phyloP scores from a whole-genome alignment of 2,329 filamentous ascomycete species.

The Aspergillus viridinutans region DNA sequence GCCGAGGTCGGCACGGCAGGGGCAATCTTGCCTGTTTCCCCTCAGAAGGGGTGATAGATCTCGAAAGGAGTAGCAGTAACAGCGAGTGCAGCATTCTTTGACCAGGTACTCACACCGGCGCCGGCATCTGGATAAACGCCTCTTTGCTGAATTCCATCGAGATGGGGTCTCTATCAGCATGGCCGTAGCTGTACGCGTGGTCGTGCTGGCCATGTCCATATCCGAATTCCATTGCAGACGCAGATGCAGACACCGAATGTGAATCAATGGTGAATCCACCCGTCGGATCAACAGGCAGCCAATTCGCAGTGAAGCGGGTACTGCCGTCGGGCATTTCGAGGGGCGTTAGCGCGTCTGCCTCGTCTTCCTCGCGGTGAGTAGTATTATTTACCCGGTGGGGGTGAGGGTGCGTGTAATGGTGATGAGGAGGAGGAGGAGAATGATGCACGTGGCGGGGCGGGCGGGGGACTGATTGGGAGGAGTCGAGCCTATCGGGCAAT shows the following conservation, averaged over 20 bases:
- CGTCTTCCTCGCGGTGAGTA: not conserved
- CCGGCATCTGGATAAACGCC: slow-evolving; percentile 12
- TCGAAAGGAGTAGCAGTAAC: too few relatives aligned
- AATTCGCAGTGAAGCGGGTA: slow-evolving; percentile 28
- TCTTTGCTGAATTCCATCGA: slow-evolving; percentile 1
- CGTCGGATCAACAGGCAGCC: slow-evolving; percentile 28
- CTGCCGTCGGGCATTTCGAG: slow-evolving; percentile 33
- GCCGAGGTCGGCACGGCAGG: too few relatives aligned
- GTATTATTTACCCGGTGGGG: not conserved
- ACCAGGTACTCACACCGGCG: too few relatives aligned
- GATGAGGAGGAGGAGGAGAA: not conserved
- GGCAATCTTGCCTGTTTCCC: too few relatives aligned
- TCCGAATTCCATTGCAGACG: not conserved
- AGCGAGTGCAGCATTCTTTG: too few relatives aligned
- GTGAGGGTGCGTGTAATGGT: not conserved
- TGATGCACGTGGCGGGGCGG: not conserved
- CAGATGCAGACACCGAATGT: not conserved
- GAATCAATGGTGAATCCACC: slow-evolving; percentile 26
- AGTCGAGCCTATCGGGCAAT: slow-evolving; percentile 3
- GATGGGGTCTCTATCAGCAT: not conserved
- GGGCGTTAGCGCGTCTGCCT: slow-evolving; percentile 16
- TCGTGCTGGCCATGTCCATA: not conserved
- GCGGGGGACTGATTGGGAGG: not conserved
- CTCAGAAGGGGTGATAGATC: too few relatives aligned
- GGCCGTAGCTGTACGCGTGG: not conserved